Conservation (phyloP, 495 filamentous ascomycete species). For the Daldinia caldariorum region DNA sequence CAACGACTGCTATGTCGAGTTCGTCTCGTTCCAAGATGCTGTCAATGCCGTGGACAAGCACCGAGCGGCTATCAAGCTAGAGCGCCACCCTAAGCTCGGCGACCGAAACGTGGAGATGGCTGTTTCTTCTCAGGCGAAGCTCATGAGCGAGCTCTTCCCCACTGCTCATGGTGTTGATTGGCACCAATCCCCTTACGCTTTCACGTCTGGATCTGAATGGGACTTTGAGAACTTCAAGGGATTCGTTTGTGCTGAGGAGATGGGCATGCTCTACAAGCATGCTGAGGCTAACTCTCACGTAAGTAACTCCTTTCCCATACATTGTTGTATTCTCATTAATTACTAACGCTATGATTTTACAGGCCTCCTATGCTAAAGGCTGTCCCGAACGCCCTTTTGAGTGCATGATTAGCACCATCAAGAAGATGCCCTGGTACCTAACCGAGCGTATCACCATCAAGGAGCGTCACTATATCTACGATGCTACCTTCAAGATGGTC, state of each 20-base stretch:
- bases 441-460: constrained; percentile 69
- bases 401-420: constrained; percentile 76
- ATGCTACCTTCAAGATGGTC: constrained; percentile 61
- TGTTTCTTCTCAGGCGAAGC: constrained; percentile 65
- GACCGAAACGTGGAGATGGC: constrained; percentile 71
- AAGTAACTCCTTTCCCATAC: constrained; percentile 12
- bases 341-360: constrained; percentile 19
- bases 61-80: constrained; percentile 47
- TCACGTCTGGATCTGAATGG: constrained; percentile 53
- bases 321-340: constrained; percentile 1
- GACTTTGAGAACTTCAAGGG: constrained; percentile 74
- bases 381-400: constrained; percentile 79
- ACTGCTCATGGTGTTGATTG: constrained; percentile 71
- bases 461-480: constrained; percentile 68
- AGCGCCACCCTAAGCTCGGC: constrained; percentile 66
- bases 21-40: constrained; percentile 65
- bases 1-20: constrained; percentile 78
- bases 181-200: constrained; percentile 60
- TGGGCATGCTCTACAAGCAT: constrained; percentile 72
- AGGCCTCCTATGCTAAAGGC: constrained; percentile 72
- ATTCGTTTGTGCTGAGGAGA: constrained; percentile 76
- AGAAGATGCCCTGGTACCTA: constrained; percentile 79
- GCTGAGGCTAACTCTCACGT: constrained; percentile 57
- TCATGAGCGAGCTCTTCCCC: constrained; percentile 76
- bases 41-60: constrained; percentile 61